Evolutionary conservation across 345 rosid genomes (phyloP).

Genomic region (Atalantia buxifolia): DNA sequence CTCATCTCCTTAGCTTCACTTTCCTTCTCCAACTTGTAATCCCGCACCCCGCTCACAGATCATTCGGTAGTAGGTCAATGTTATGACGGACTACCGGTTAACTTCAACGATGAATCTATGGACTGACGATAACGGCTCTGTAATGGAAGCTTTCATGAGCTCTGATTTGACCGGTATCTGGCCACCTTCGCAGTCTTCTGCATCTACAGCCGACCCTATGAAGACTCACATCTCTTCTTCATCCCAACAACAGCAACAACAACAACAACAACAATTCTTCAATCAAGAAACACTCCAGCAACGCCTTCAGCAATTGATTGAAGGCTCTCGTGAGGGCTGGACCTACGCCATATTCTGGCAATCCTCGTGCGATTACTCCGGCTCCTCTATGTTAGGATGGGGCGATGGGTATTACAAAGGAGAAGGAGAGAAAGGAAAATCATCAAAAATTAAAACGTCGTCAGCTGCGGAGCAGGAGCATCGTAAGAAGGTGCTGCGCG

Average conservation of each 20-base stretch:
- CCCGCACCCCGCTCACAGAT: background rate
- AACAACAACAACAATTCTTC: conserved; percentile 26
- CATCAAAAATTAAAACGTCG: conserved; percentile 22
- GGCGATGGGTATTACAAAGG: conserved; percentile 96
- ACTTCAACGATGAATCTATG: conserved; percentile 69
- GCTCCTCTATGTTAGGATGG: conserved; percentile 64
- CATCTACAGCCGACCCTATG: conserved; percentile 24
- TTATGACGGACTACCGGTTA: conserved; percentile 51
- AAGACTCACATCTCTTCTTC: conserved; percentile 3
- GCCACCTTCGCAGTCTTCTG: conserved; percentile 51
- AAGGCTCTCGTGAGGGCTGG: conserved; percentile 71
- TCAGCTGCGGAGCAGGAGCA: conserved; percentile 74
- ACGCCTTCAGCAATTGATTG: conserved; percentile 79
- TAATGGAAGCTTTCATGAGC: conserved; percentile 94
- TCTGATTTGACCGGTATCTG: conserved; percentile 74
- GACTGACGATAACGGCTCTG: conserved; percentile 83
- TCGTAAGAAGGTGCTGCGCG: conserved; percentile 69
- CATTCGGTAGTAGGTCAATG: background rate
- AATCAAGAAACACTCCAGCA: conserved; percentile 83
- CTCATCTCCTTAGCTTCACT: background rate
- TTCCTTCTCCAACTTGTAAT: background rate
- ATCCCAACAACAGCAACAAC: too few relatives aligned
- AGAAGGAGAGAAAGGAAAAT: conserved; percentile 62
- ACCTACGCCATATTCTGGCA: conserved; percentile 98
- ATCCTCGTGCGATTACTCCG: conserved; percentile 66